These are phyloP conservation scores for Eucalyptus camaldulensis DNA, from an alignment of 345 rosid species.

Conservation along the genomic window DNA sequence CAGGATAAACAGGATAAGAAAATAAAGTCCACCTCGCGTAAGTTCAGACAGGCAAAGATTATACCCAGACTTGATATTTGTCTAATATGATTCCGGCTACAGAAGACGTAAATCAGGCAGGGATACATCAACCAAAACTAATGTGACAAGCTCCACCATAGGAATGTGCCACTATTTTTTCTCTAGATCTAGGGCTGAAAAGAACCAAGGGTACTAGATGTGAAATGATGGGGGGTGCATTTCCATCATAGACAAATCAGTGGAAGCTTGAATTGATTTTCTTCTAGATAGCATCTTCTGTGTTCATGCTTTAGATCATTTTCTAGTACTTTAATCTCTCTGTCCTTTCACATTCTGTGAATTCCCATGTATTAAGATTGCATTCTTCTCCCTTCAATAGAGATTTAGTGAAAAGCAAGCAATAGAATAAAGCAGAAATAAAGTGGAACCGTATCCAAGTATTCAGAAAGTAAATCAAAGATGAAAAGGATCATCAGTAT, in stretches of 20 bases:
- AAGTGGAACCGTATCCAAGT: neutral
- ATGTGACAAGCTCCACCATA: neutral
- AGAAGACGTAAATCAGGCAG: neutral
- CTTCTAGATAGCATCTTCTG: neutral
- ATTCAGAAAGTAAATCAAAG: neutral
- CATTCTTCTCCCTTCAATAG: neutral
- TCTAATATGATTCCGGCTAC: neutral
- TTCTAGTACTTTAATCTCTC: neutral
- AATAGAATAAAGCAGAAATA: neutral
- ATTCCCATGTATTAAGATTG: neutral
- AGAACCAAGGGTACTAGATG: neutral
- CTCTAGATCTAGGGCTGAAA: neutral
- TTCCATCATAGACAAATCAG: neutral
- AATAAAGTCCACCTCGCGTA: neutral
- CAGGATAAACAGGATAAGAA: neutral
- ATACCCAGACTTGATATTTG: neutral
- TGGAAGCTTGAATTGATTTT: neutral
- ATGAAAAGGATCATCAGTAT: neutral
- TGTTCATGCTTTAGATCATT: neutral
- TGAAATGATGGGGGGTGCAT: neutral
- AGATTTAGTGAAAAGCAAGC: neutral
- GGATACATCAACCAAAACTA: neutral
- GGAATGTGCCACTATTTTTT: neutral
- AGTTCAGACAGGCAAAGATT: neutral
- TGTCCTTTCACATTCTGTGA: neutral